Evolutionary conservation across 441 rosid species (phyloP).

Genomic region (Croton setiger): DNA sequence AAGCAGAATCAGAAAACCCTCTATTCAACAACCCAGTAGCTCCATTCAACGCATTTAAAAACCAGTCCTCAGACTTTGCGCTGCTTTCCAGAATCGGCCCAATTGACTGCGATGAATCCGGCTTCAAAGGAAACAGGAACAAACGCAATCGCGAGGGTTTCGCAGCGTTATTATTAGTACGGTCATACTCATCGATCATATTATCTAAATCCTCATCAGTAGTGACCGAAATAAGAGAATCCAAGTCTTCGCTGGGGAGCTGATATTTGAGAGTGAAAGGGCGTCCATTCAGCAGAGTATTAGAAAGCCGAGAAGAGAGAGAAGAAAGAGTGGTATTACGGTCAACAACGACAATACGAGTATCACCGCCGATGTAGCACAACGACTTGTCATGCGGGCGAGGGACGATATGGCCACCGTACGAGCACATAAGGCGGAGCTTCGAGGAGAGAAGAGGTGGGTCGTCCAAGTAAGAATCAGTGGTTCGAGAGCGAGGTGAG

Average conservation of each 20-base stretch:
- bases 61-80: slow-evolving; percentile 84
- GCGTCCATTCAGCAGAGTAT: slow-evolving; percentile 53
- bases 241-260: slow-evolving; percentile 90
- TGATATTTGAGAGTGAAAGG: slow-evolving; percentile 84
- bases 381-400: slow-evolving; percentile 92
- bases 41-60: slow-evolving; percentile 70
- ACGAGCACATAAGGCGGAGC: slow-evolving; percentile 96
- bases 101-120: slow-evolving; percentile 71
- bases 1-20: slow-evolving; percentile 69
- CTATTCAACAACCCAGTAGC: slow-evolving; percentile 47
- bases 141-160: slow-evolving; percentile 66
- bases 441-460: slow-evolving; percentile 49
- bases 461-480: slow-evolving; percentile 66
- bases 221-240: slow-evolving; percentile 82
- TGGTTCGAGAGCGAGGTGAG: slow-evolving; percentile 78
- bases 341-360: slow-evolving; percentile 83
- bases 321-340: slow-evolving; percentile 56
- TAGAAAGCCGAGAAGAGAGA: slow-evolving; percentile 58
- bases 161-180: slow-evolving; percentile 36
- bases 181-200: slow-evolving; percentile 95
- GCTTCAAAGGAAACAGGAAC: slow-evolving; percentile 64
- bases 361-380: slow-evolving; percentile 92
- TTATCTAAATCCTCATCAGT: slow-evolving; percentile 94
- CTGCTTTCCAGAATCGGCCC: slow-evolving; percentile 64
- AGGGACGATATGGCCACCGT: slow-evolving; percentile 91